These are phyloP conservation scores for Fusarium phyllophilum DNA, from an alignment of 2,329 filamentous ascomycete species.

Conservation along the genomic window DNA sequence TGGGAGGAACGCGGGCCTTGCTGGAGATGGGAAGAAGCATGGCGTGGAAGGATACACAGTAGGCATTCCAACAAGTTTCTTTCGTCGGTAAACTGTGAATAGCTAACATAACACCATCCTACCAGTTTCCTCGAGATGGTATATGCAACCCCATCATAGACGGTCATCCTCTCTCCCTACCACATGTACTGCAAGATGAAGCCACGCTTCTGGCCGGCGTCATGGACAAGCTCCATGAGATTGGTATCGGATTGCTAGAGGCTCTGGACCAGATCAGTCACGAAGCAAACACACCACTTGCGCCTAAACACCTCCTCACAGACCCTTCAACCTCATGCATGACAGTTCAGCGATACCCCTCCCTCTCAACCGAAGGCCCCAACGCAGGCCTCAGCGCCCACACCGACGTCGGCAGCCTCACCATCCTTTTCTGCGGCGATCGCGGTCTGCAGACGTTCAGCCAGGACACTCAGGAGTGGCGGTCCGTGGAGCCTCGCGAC, in stretches of 20 bases:
- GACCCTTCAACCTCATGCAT: background rate
- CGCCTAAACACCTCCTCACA: background rate
- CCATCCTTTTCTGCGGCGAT: background rate
- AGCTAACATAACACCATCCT: background rate
- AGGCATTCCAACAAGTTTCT: background rate
- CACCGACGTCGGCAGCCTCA: background rate
- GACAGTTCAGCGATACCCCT: background rate
- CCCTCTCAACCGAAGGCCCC: background rate
- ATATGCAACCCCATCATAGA: background rate
- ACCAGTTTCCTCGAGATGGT: background rate
- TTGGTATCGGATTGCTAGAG: background rate
- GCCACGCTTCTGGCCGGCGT: background rate
- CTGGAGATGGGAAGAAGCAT: background rate
- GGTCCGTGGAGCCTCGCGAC: background rate
- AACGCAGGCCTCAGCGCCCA: background rate
- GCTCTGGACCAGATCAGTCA: background rate
- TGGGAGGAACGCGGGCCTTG: background rate
- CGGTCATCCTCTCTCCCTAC: background rate
- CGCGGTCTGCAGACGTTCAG: background rate
- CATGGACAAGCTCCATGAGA: background rate
- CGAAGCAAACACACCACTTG: background rate
- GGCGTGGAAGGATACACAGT: background rate
- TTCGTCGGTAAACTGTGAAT: background rate
- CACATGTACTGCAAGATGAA: background rate
- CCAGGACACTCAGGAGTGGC: background rate